A percentile compares a stretch with the other conserved stretches of the same genome.
These are phyloP conservation scores for Cladosporium halotolerans DNA, from an alignment of 2,329 filamentous ascomycete genomes.

Conservation along the genomic window DNA sequence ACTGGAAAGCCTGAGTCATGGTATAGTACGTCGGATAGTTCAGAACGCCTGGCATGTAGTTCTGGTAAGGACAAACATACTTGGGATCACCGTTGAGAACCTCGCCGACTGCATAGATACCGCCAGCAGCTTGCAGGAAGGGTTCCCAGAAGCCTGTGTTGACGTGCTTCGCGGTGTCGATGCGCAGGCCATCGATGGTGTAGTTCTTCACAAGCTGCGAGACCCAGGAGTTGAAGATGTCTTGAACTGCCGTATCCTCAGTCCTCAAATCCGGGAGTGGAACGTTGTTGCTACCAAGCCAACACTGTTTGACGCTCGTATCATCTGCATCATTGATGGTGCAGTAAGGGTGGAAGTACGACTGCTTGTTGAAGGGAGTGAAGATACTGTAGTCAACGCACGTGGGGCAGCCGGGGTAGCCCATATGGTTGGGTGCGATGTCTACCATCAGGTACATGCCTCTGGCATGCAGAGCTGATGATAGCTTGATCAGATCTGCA, in stretches of 20 bases:
- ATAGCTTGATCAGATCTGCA: conserved; percentile 37
- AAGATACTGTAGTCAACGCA: conserved; percentile 21
- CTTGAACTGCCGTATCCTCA: conserved; percentile 31
- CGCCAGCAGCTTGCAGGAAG: conserved; percentile 22
- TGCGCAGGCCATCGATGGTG: conserved; percentile 28
- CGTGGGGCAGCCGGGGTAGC: conserved; percentile 17
- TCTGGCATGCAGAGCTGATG: conserved; percentile 35
- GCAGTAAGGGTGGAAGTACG: conserved; percentile 48
- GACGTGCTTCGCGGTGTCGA: conserved; percentile 30
- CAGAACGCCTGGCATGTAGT: conserved; percentile 24
- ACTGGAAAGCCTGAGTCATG: conserved; percentile 33
- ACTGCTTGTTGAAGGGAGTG: conserved; percentile 33
- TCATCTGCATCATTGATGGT: conserved; percentile 45
- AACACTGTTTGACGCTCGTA: conserved; percentile 30
- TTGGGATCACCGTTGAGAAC: conserved; percentile 21
- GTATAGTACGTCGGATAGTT: conserved; percentile 32
- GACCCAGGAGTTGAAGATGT: conserved; percentile 35
- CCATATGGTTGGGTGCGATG: conserved; percentile 37
- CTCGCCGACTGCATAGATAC: conserved; percentile 28
- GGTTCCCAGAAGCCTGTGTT: conserved; percentile 24
- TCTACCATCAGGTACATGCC: conserved; percentile 44
- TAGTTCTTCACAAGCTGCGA: conserved; percentile 35
- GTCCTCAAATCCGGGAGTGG: conserved; percentile 41
- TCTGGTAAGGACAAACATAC: conserved; percentile 26
- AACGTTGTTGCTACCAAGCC: conserved; percentile 43